These are phyloP conservation scores for Paraphoma sp. DNA, from an alignment of 2,329 filamentous ascomycete species.

Conservation along the genomic window DNA sequence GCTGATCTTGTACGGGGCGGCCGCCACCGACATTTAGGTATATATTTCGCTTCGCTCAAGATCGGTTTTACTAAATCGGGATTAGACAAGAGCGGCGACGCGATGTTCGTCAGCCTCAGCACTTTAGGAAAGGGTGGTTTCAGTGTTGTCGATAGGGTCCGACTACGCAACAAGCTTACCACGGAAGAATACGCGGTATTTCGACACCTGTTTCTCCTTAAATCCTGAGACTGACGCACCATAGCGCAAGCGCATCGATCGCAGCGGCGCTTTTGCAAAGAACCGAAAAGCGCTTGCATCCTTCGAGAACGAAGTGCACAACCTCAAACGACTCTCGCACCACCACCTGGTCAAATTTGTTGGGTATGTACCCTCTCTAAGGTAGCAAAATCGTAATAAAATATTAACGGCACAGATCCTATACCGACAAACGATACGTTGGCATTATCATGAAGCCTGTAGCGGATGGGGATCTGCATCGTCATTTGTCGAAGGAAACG, in stretches of 20 bases:
- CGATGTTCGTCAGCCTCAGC: not conserved
- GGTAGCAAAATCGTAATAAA: not conserved
- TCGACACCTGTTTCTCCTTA: not conserved
- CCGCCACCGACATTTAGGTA: not conserved
- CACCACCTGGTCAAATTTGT: not conserved
- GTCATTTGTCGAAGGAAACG: not conserved
- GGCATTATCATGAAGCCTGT: conserved; percentile 35
- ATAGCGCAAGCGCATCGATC: not conserved
- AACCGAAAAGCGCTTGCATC: not conserved
- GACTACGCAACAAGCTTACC: not conserved
- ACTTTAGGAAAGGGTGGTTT: not conserved
- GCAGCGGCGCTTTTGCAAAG: not conserved
- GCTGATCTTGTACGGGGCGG: not conserved
- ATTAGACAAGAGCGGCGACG: not conserved
- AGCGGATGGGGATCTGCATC: conserved; percentile 16
- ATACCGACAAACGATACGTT: conserved; percentile 31
- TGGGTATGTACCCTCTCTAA: not conserved
- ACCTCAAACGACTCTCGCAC: not conserved
- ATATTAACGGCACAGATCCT: conserved; percentile 4
- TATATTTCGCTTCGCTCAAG: not conserved
- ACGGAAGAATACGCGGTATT: not conserved
- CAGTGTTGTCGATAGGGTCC: not conserved
- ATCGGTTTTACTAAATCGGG: not conserved
- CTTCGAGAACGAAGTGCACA: not conserved
- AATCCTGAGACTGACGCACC: too few species aligned